Conservation (phyloP, 345 rosid genomes). For the Euphorbia pulcherrima region DNA sequence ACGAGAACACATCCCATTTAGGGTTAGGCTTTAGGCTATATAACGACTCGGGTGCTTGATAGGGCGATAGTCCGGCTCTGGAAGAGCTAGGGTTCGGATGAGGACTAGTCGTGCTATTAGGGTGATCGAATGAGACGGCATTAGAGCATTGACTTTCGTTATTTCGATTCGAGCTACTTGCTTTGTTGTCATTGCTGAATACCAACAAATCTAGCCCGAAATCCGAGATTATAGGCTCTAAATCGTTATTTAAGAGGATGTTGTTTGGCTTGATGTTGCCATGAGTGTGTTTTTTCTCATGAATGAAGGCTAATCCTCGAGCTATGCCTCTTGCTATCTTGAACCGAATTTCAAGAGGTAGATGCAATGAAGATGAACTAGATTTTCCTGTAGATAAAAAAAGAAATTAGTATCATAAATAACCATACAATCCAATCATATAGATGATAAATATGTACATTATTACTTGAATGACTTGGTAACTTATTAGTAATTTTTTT, state of each 20-base stretch:
- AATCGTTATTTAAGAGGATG: constrained; percentile 56
- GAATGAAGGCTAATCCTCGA: constrained; percentile 65
- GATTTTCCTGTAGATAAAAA: constrained; percentile 27
- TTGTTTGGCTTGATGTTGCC: constrained; percentile 76
- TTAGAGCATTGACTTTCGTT: constrained; percentile 37
- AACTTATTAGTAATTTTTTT: too few species aligned
- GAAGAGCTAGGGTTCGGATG: constrained; percentile 19
- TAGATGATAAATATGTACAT: too few species aligned
- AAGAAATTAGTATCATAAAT: neutral
- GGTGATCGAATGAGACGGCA: constrained; percentile 6
- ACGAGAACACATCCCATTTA: constrained; percentile 85
- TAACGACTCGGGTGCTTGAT: constrained; percentile 72
- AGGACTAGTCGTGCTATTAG: constrained; percentile 15
- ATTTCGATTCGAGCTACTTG: constrained; percentile 23
- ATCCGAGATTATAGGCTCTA: constrained; percentile 67
- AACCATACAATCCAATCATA: too few species aligned
- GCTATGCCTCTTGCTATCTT: constrained; percentile 83
- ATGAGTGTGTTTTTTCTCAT: constrained; percentile 75
- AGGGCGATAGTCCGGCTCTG: constrained; percentile 19
- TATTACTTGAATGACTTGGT: too few species aligned
- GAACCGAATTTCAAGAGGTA: constrained; percentile 53
- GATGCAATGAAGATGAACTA: constrained; percentile 48
- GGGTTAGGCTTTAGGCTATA: constrained; percentile 52
- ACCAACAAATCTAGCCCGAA: constrained; percentile 61
- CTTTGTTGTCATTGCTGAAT: constrained; percentile 22